Percentiles rank a stretch among this genome's conserved stretches.
phyloP scores from a whole-genome alignment of 2,329 filamentous ascomycete species.

The Coniochaeta prunicola region DNA sequence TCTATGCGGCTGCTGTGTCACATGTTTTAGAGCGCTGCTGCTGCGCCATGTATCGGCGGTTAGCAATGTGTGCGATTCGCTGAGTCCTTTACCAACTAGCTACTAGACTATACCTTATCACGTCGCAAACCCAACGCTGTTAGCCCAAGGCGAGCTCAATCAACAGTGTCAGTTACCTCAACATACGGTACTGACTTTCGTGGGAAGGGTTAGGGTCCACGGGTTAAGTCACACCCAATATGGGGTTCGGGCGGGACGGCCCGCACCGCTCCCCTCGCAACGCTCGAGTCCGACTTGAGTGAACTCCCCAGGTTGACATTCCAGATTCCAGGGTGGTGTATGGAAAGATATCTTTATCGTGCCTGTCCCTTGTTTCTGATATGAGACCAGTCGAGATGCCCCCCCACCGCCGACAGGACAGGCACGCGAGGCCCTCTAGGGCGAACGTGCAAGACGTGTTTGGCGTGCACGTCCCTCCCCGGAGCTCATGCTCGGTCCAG shows the following conservation, averaged over 20 bases:
- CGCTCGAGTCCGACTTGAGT: neutral
- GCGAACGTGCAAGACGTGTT: neutral
- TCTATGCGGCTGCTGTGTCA: too few relatives aligned
- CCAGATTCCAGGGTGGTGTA: too few relatives aligned
- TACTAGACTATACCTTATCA: neutral
- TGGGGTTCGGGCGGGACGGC: too few relatives aligned
- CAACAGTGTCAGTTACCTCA: too few relatives aligned
- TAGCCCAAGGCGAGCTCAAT: too few relatives aligned
- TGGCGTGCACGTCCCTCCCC: neutral
- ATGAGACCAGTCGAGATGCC: neutral
- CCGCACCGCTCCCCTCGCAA: neutral
- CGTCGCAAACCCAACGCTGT: too few relatives aligned
- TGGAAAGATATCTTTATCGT: too few relatives aligned
- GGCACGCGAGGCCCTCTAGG: neutral
- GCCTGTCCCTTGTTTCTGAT: neutral
- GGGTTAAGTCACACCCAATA: neutral
- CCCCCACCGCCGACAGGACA: neutral
- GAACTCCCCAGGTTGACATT: too few relatives aligned
- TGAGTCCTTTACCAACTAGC: neutral
- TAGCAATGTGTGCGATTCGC: neutral
- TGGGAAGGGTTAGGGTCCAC: too few relatives aligned
- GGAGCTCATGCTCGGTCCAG: neutral
- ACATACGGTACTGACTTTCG: too few relatives aligned
- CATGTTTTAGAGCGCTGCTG: too few relatives aligned
- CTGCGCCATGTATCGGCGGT: too few relatives aligned